Base-by-base conservation (phyloP, 1,284 basidiomycete genomes). In the Wolfiporia cocos region DNA sequence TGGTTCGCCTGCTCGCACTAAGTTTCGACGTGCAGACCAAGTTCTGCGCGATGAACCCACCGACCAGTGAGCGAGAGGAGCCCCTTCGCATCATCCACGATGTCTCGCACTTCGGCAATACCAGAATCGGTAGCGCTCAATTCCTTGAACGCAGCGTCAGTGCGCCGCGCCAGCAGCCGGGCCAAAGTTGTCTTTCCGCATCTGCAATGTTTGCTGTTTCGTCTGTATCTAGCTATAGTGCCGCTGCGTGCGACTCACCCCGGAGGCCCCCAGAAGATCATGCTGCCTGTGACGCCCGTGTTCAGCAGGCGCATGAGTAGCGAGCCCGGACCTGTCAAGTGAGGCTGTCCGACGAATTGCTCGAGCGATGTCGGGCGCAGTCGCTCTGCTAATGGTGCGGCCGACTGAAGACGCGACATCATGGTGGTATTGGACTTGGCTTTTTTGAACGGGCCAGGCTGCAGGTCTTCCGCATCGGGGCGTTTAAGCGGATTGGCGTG, bases 141-240 rank as follows among this genome's bases (percentile, higher is more conserved):
- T 53, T 90, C 86, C 50, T 78, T 84, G 56, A 88, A 87, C 9
- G 77, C 68, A 11, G 76, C 77, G 51, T 78, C 65, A 2, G 76
- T 73, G 36, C 70, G 67, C 34, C 67, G 69, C 0, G 87, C 84
- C 3, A 92, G 61, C 6, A 91, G 61, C 44, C 86, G 66, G 0
- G 88, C 86, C 5, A 92, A 64, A 0, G 88, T 92, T 2, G 88
- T 92, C 63, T 92, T 91, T 19, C 88, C 86, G 47, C 78, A 81
- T 14, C 76, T 78, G 30, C 18, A 30, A 17, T 14, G 11, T n/a
- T n/a, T n/a, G n/a, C n/a, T n/a, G n/a, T n/a, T n/a, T n/a, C n/a
- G n/a, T n/a, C n/a, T n/a, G n/a, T n/a, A n/a, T n/a, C n/a, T n/a
- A n/a, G n/a, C n/a, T n/a, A n/a, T n/a, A n/a, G n/a, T n/a, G n/a